Evolutionary conservation across 73 alveolate genomes (phyloP).

Genomic region (Tetrahymena elliotti): DNA sequence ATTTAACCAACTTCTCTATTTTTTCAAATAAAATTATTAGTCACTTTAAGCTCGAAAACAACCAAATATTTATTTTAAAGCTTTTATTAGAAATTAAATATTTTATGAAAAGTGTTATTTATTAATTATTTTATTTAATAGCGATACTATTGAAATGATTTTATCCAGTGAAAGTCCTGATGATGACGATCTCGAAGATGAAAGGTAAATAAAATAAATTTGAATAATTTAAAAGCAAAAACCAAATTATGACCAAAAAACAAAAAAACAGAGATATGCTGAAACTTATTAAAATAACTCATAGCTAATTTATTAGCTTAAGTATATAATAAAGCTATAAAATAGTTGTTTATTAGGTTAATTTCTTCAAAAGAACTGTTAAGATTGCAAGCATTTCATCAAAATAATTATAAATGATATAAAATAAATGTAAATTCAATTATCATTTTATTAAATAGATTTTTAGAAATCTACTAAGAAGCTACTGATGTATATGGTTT

Average conservation of each 20-base stretch:
- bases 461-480: slow-evolving; percentile 71
- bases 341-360: background rate
- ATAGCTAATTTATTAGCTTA: background rate
- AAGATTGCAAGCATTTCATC: background rate
- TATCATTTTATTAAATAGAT: background rate
- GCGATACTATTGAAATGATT: slow-evolving; percentile 84
- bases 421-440: background rate
- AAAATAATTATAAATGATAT: background rate
- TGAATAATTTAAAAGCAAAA: background rate
- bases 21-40: background rate
- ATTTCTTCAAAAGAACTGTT: background rate
- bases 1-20: background rate
- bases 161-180: slow-evolving; percentile 85
- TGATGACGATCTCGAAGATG: slow-evolving; percentile 88
- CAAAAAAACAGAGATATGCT: background rate
- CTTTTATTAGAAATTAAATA: slow-evolving; percentile 12
- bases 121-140: background rate
- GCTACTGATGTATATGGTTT: slow-evolving; percentile 93
- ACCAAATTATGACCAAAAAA: background rate
- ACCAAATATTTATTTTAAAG: background rate
- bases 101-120: background rate
- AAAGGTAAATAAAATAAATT: background rate
- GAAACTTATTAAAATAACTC: background rate
- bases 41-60: background rate
- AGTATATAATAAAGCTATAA: background rate